Percentiles rank a stretch among this genome's conserved stretches.
phyloP scores from a whole-genome alignment of 1,139 yeast genomes.

The Pichia sp. region DNA sequence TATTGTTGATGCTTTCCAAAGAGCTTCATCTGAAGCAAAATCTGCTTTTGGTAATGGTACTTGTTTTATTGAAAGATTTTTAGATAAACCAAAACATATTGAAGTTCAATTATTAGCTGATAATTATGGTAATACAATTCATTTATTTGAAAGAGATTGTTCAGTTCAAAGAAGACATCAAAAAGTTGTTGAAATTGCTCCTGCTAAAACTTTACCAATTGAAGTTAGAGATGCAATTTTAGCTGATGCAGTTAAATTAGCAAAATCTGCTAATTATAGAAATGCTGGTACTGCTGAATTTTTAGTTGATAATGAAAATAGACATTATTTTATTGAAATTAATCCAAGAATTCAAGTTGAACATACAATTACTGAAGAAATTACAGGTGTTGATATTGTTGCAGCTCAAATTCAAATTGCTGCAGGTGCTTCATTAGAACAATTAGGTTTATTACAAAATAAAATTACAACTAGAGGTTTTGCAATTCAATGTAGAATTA shows the following conservation, averaged over 20 bases:
- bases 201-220: conserved; percentile 86
- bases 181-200: conserved; percentile 98
- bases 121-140: conserved; percentile 89
- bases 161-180: conserved; percentile 99
- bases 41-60: conserved; percentile 97
- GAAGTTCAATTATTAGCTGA: conserved; percentile 97
- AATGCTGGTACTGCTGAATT: conserved; percentile 99
- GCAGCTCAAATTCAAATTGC: conserved; percentile 99
- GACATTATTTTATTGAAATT: conserved; percentile 97
- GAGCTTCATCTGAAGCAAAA: conserved; percentile 93
- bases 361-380: conserved; percentile 98
- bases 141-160: conserved; percentile 95
- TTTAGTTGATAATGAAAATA: conserved; percentile 85
- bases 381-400: conserved; percentile 95
- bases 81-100: conserved; percentile 94
- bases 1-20: conserved; percentile 81
- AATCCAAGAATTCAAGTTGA: conserved; percentile 99
- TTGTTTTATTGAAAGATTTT: conserved; percentile 92
- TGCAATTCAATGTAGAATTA: conserved; percentile 98
- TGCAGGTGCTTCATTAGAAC: conserved; percentile 93
- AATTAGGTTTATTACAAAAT: conserved; percentile 88
- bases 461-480: conserved; percentile 94
- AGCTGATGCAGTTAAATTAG: conserved; percentile 90
- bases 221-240: conserved; percentile 84
- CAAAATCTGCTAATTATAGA: conserved; percentile 80